These are phyloP conservation scores for Cordyceps fumosorosea DNA, from an alignment of 2,329 filamentous ascomycete genomes.

Conservation along the genomic window DNA sequence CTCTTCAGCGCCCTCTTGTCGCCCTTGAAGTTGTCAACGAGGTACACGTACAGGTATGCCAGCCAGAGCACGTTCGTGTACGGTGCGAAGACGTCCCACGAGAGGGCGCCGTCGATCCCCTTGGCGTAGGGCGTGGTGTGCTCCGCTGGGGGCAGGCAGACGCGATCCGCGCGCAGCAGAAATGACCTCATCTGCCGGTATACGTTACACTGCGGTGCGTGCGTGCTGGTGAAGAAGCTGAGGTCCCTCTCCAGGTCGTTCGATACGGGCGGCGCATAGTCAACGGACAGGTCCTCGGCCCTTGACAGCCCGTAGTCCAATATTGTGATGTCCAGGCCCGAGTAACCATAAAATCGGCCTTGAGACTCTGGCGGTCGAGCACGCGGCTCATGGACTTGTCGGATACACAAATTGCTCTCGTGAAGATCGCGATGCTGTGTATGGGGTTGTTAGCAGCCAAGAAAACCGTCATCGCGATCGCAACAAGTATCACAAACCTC, in stretches of 20 bases:
- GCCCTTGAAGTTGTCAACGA: conserved; percentile 41
- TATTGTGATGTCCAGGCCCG: conserved; percentile 57
- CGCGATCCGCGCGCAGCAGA: conserved; percentile 43
- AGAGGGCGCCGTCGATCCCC: conserved; percentile 41
- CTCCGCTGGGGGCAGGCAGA: conserved; percentile 39
- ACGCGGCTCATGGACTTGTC: conserved; percentile 31
- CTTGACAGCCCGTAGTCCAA: conserved; percentile 60
- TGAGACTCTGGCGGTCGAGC: conserved; percentile 24
- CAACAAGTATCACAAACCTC: conserved; percentile 38
- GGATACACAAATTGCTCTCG: conserved; percentile 58
- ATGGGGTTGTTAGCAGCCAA: conserved; percentile 10
- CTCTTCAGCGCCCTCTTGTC: conserved; percentile 36
- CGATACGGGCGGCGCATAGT: conserved; percentile 37
- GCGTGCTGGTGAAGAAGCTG: conserved; percentile 52
- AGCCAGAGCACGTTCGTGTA: conserved; percentile 63
- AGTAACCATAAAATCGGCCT: conserved; percentile 45
- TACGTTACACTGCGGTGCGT: conserved; percentile 53
- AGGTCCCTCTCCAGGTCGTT: conserved; percentile 56
- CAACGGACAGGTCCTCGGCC: conserved; percentile 37
- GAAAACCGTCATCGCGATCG: background rate
- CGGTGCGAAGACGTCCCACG: conserved; percentile 49
- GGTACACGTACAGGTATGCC: conserved; percentile 53
- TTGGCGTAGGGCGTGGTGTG: conserved; percentile 42
- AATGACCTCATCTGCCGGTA: conserved; percentile 59
- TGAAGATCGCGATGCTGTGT: conserved; percentile 57